Base-by-base conservation (phyloP, 164 flowering plant genomes). In the Annona squamosa region DNA sequence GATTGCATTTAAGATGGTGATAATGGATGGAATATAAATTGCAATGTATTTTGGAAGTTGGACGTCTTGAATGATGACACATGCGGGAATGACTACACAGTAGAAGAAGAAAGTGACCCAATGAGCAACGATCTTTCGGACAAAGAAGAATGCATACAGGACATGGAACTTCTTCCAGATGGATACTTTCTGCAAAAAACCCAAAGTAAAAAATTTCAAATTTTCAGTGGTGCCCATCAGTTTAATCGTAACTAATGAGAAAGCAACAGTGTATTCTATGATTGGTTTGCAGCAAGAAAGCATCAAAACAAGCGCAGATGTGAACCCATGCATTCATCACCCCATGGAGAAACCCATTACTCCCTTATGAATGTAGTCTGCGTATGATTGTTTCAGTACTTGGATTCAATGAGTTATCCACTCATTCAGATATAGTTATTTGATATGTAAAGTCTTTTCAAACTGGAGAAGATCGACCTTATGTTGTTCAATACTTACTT, bases 31-130 rank as follows among this genome's bases (percentile, higher is more conserved):
- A 64, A 90, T 84, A 57, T 89, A 91, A 19, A 91, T 75, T 42
- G 94, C 88, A 43, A 76, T 65, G 9, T 63, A 71, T 66, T 87
- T 91, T 3, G 87, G 84, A 2, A 91, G 82, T 37, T 79, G 48
- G 17, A 90, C 80, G 77, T 90, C 88, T 0, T 91, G 91, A 48
- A 90, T 78, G 71, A 91, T 19, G 7, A 88, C 82, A 43, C 79
- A 81, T 3, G 79, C 65, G 1, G 97, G 93, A 71, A 91, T 81
- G 0, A 90, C 80, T 1, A 90, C 48, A 67, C 94, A 90, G 80
- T 90, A 91, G 76, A 91, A 90, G 82, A 88, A 80, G 80, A 87
- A 90, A 5, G 97, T 89, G 71, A 90, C 87, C 81, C 77, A 78
- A 71, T 90, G 94, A 0, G 94, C 92, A 1, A 87, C 78, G 10